Base-by-base conservation (phyloP, 345 rosid genomes). In the Aquilaria sinensis region DNA sequence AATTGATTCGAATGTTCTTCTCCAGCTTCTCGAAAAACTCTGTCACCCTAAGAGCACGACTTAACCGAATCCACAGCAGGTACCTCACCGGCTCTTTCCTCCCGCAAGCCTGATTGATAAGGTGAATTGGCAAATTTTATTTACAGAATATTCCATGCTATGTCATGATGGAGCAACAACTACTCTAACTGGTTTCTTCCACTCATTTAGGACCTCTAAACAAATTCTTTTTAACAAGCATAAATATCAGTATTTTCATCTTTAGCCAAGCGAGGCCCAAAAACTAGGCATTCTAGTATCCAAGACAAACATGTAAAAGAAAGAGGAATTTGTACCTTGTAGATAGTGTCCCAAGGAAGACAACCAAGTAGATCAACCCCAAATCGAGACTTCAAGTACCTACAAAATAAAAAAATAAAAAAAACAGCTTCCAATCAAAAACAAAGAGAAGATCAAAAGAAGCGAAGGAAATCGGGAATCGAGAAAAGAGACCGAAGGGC, bases 311-410 rank as follows among this genome's bases (percentile, higher is more conserved):
- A 23, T 23, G 23, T 23, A 23, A 23, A 23, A 23, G 23, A 23
- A 23, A 23, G 23, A 23, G 23, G 23, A 23, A 23, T 23, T 23
- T 23, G 37, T 63, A 91, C 98, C 89, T 79, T 89, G 69, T 75
- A 89, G 51, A 92, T 83, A 56, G 69, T 68, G 83, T 92, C 98
- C 98, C 95, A 92, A 15, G 98, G 96, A 56, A 87, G 57, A 61
- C 95, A 89, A 43, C 90, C 88, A 9, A 89, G 78, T 13, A 87
- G 33, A 67, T 92, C 96, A 58, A 87, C 67, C 4, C 66, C 55
- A 45, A 92, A 92, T 9, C 86, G 67, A 9, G 98, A 89, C 57
- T 78, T 92, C 70, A 92, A 64, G 76, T 89, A 92, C 75, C 98
- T 91, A 29, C 1, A 53, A 23, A 37, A 51, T 1, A 53, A 43